phyloP scores from a whole-genome alignment of 2,329 filamentous ascomycete species.

The Exophiala lecanii-corni region DNA sequence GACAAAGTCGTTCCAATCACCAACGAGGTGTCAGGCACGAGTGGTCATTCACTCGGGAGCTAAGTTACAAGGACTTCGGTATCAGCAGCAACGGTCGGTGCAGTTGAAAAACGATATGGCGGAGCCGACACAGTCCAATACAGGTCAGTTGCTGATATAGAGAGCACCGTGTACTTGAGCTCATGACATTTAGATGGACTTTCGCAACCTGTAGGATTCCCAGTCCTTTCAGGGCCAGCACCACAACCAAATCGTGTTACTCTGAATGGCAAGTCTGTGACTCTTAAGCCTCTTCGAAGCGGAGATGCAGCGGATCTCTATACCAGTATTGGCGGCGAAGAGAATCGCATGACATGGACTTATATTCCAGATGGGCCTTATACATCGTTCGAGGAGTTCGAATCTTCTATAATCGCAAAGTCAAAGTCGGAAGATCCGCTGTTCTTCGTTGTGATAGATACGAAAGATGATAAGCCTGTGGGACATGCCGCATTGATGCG shows the following conservation, averaged over 20 bases:
- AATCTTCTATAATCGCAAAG: constrained; percentile 25
- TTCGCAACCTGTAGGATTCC: constrained; percentile 14
- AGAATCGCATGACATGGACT: constrained; percentile 35
- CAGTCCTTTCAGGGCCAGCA: constrained; percentile 11
- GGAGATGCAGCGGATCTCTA: constrained; percentile 33
- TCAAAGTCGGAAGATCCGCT: constrained; percentile 34
- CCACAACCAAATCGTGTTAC: constrained; percentile 12
- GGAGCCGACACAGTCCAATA: background rate
- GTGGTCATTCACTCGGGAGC: too few relatives aligned
- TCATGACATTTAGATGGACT: constrained; percentile 7
- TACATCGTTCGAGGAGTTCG: constrained; percentile 29
- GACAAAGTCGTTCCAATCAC: too few relatives aligned
- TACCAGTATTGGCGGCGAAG: constrained; percentile 27
- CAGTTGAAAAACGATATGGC: too few relatives aligned
- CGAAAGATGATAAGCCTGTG: constrained; percentile 32
- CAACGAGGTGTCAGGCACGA: too few relatives aligned
- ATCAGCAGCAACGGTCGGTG: too few relatives aligned
- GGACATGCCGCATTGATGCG: constrained; percentile 44
- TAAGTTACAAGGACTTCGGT: too few relatives aligned
- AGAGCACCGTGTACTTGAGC: background rate
- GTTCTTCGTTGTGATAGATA: constrained; percentile 45
- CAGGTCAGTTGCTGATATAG: background rate
- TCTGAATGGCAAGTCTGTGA: constrained; percentile 28
- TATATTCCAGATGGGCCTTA: constrained; percentile 41
- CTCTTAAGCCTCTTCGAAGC: constrained; percentile 28